A percentile compares a stretch with the other conserved stretches of the same genome.
Evolutionary conservation across 2,329 filamentous ascomycete species (phyloP).

Genomic region (Didymella pomorum): DNA sequence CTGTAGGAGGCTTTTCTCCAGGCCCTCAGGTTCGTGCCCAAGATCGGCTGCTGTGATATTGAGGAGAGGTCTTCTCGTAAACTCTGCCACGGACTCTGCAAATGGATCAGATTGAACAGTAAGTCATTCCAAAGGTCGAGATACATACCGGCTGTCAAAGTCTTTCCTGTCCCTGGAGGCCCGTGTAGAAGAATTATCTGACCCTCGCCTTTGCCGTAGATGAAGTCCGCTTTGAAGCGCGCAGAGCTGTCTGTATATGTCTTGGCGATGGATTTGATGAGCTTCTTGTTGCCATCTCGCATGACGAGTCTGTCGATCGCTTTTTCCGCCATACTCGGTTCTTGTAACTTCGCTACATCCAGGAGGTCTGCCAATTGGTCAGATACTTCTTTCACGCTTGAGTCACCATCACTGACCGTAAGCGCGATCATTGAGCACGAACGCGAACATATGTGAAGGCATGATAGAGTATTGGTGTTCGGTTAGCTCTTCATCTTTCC

Average conservation of each 20-base stretch:
- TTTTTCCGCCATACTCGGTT: background rate
- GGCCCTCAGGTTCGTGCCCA: constrained; percentile 19
- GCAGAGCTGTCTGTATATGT: constrained; percentile 1
- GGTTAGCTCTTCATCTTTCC: background rate
- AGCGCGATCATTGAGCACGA: constrained; percentile 14
- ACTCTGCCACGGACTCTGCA: constrained; percentile 35
- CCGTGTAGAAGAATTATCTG: constrained; percentile 57
- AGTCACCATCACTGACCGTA: constrained; percentile 14
- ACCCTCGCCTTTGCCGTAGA: constrained; percentile 50
- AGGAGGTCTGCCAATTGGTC: background rate
- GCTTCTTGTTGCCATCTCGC: background rate
- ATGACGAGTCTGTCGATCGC: constrained; percentile 8
- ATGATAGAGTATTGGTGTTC: constrained; percentile 14
- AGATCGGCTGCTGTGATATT: constrained; percentile 31
- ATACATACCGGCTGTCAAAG: constrained; percentile 62
- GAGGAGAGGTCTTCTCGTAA: constrained; percentile 32
- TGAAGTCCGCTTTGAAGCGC: constrained; percentile 47
- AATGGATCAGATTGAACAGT: background rate
- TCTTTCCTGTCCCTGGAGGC: constrained; percentile 94
- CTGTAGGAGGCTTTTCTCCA: constrained; percentile 25
- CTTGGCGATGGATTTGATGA: constrained; percentile 7
- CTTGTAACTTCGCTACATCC: background rate
- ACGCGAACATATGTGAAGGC: constrained; percentile 18
- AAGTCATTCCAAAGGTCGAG: no score
- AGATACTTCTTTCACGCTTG: no score